Evolutionary conservation across 441 rosid species (phyloP), one percentile per base, ranked within the genome.

Genomic region (Melastoma candidum): DNA sequence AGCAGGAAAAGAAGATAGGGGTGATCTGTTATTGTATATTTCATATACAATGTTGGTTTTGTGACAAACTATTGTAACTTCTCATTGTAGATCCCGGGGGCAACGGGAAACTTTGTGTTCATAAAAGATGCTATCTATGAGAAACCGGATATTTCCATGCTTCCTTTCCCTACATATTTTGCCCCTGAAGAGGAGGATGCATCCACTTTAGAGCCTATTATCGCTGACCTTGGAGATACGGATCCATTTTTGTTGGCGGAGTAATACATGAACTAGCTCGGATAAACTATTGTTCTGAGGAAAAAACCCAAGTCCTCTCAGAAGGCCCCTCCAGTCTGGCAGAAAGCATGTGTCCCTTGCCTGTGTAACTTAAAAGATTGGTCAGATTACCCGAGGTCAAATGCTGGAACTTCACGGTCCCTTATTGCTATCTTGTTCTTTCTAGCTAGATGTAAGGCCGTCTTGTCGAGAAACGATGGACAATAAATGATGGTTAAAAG

Each of bases 241-340:
- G 98, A 93, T 73, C 97, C 98, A 7, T 93, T 74, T 54, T 79
- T 86, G 94, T 58, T 76, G 61, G 96, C 84, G 51, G 95, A 92
- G 60, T 87, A 71, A 62, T 53, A 12, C 1, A 2, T 58, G 39
- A 27, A 1, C 7, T 12, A 47, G 52, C 8, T 64, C 6, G 17
- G 59, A 55, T 46, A 54, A 53, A 32, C 55, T 43, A 43, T 13
- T 39, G n/a, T 26, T 51, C 44, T 43, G 7, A 25, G 66, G 49
- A 61, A 65, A 60, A 63, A 36, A 4, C 41, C 41, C 41, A 32
- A 32, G 1, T 8, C 41, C 41, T 32, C 41, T 32, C 7, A 8
- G 41, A 32, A 32, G 41, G 41, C 5, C 41, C 41, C 1, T 32
- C 8, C 41, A 8, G 41, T 32, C 41, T 4, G 41, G 8, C 41